Conservation (phyloP, 495 filamentous ascomycete species). For the Talaromyces liani region DNA sequence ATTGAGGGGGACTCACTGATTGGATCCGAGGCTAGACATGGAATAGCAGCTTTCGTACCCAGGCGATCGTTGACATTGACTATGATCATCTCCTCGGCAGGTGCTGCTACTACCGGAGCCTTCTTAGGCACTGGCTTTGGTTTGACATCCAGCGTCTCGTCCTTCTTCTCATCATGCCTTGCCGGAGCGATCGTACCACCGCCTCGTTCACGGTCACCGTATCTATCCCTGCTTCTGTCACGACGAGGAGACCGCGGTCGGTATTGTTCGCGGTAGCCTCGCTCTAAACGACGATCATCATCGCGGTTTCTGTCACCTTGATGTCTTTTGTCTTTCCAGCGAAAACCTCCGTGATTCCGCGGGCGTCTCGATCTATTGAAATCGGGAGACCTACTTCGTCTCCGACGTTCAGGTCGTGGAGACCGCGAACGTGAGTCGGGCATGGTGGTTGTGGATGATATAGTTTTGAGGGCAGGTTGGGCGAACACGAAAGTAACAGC, state of each 20-base stretch:
- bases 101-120: slow-evolving; percentile 33
- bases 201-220: slow-evolving; percentile 17
- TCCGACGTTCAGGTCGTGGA: slow-evolving; percentile 16
- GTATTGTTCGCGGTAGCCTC: slow-evolving; percentile 47
- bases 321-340: slow-evolving; percentile 59
- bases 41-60: slow-evolving; percentile 84
- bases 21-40: slow-evolving; percentile 72
- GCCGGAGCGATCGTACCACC: slow-evolving; percentile 10
- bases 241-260: slow-evolving; percentile 27
- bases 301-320: slow-evolving; percentile 30
- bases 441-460: not conserved
- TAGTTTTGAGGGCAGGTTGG: not conserved
- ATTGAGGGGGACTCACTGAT: slow-evolving; percentile 42
- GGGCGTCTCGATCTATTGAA: slow-evolving; percentile 22
- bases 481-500: not conserved
- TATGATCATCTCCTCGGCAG: slow-evolving; percentile 74
- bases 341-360: slow-evolving; percentile 47
- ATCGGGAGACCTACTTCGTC: slow-evolving; percentile 31
- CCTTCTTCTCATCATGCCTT: not conserved
- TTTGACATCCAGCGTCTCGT: slow-evolving; percentile 19
- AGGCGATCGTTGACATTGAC: slow-evolving; percentile 89
- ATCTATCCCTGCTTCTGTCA: slow-evolving; percentile 21
- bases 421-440: slow-evolving; percentile 9
- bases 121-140: slow-evolving; percentile 26
- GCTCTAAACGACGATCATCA: slow-evolving; percentile 40